Base-by-base conservation (phyloP, 371 early-diverging fungal species). In the Haplosporangium sp. region DNA sequence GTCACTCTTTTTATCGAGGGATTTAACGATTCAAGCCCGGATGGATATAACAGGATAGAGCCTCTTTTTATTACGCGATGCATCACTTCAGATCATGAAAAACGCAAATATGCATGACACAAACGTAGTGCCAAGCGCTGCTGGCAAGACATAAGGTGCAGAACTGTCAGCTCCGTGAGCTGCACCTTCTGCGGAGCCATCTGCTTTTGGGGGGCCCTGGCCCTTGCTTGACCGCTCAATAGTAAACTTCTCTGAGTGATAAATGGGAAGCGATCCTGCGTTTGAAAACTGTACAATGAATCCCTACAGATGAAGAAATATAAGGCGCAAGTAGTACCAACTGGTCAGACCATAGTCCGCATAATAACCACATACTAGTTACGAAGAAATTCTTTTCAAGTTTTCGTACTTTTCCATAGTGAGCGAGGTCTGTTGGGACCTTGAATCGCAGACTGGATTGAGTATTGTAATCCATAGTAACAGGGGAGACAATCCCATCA, bases 271-370 rank as follows among this genome's bases (percentile, higher is more conserved):
- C 11, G 40, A 53, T 1, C 75, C 69, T 10, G 29, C 62, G 37
- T 63, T 69, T 11, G 75, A 74, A 29, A 74, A 57, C 56, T 74
- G 75, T 4, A 74, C 52, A 37, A 53, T 47, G 65, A 74, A 74
- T 12, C 57, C 75, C 75, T 74, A 36, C 43, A n/a, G 29, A 5
- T 38, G 21, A 41, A 8, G 4, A 63, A 10, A 21, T 13, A 41
- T 56, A 36, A 29, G 8, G 37, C 20, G 5, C 20, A 54, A 11
- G 16, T 29, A 16, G 9, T 20, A 59, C 10, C n/a, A n/a, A n/a
- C n/a, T n/a, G n/a, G n/a, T n/a, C n/a, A n/a, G n/a, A n/a, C n/a
- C n/a, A 29, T n/a, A 43, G 23, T 8, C 8, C 6, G 42, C 8
- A 62, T 37, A 21, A 50, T 16, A 63, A 10, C 38, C 29, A 55